These are phyloP conservation scores for Allantophomopsis cytisporea DNA, from an alignment of 2,329 filamentous ascomycete genomes.

Conservation along the genomic window DNA sequence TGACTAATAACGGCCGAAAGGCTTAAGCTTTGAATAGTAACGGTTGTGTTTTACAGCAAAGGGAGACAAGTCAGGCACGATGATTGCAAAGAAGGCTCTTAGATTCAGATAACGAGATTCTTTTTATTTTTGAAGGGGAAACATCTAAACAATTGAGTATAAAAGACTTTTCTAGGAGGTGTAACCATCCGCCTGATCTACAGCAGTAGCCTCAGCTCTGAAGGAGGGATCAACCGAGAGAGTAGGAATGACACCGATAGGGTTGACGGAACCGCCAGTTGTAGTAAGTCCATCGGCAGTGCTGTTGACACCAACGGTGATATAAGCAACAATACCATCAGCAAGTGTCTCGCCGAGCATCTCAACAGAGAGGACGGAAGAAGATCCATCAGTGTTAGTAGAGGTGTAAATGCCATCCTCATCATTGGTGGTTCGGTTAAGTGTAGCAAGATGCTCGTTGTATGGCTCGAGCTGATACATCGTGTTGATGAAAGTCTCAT, in stretches of 20 bases:
- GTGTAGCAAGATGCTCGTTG: not conserved
- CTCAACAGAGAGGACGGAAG: constrained; percentile 8
- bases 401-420: not conserved
- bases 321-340: constrained; percentile 21
- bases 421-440: constrained; percentile 2
- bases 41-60: too few species aligned
- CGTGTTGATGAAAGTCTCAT: constrained; percentile 1
- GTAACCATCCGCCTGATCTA: constrained; percentile 2
- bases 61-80: too few species aligned
- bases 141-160: too few species aligned
- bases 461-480: constrained; percentile 2
- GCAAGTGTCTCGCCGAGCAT: constrained; percentile 15
- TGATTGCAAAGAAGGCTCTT: too few species aligned
- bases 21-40: too few species aligned
- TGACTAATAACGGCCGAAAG: too few species aligned
- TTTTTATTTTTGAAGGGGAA: too few species aligned
- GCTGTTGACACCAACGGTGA: constrained; percentile 19
- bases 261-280: constrained; percentile 1
- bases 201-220: constrained; percentile 1
- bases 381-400: constrained; percentile 2
- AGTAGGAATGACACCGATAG: constrained; percentile 3
- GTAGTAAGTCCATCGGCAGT: constrained; percentile 1
- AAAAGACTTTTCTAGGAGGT: not conserved
- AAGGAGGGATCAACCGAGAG: not conserved
- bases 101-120: too few species aligned